Conservation (phyloP, 2,329 filamentous ascomycete species). For the Arthrobotrys sinensis region DNA sequence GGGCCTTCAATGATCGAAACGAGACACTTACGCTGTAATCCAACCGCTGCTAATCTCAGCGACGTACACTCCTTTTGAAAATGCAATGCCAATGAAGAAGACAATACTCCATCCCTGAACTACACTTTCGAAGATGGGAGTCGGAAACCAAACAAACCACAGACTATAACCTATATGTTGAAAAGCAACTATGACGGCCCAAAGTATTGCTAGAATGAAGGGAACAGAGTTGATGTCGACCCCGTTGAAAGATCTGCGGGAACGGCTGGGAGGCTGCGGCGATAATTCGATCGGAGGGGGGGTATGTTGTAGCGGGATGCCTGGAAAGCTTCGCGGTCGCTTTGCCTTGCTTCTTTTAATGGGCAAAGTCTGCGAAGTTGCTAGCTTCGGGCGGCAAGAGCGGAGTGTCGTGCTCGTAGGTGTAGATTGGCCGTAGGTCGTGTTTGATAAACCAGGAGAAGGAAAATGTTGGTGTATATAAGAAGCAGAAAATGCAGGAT, state of each 20-base stretch:
- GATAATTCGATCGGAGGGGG: background rate
- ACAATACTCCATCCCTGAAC: slow-evolving; percentile 57
- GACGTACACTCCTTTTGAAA: slow-evolving; percentile 47
- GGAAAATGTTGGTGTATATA: slow-evolving; percentile 56
- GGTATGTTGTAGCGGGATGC: slow-evolving; percentile 12
- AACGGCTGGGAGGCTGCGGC: background rate
- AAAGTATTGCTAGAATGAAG: slow-evolving; percentile 37
- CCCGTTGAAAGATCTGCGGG: slow-evolving; percentile 33
- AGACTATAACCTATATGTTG: slow-evolving; percentile 52
- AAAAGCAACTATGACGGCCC: slow-evolving; percentile 40
- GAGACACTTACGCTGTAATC: slow-evolving; percentile 41
- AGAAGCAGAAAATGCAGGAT: slow-evolving; percentile 51
- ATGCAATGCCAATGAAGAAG: slow-evolving; percentile 49
- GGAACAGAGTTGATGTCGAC: slow-evolving; percentile 35
- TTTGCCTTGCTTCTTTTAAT: slow-evolving; percentile 37
- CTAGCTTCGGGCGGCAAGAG: slow-evolving; percentile 37
- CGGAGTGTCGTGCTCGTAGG: slow-evolving; percentile 37
- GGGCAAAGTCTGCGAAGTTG: slow-evolving; percentile 47
- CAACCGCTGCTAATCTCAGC: slow-evolving; percentile 43
- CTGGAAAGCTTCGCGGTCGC: slow-evolving; percentile 48
- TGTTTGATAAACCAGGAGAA: slow-evolving; percentile 36
- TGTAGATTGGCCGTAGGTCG: slow-evolving; percentile 20
- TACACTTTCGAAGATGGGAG: slow-evolving; percentile 34
- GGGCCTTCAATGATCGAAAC: background rate
- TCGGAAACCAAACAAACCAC: slow-evolving; percentile 59